Conservation (phyloP, 805 yeast genomes). For the Candida parachauliodes region DNA sequence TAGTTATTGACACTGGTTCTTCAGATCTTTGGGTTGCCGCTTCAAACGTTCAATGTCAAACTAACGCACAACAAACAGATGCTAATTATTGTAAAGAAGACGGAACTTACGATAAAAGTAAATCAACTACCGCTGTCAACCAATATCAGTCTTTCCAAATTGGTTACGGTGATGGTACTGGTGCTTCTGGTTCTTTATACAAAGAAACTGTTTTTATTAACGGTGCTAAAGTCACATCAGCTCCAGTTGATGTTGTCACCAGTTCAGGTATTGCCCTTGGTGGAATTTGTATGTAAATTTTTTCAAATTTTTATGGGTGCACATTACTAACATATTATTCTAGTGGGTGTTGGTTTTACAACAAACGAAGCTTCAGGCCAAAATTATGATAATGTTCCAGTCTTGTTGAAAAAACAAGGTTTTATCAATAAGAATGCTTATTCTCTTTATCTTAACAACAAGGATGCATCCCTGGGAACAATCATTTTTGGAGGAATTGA, state of each 20-base stretch:
- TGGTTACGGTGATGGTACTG: conserved; percentile 38
- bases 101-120: conserved; percentile 34
- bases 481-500: conserved; percentile 27
- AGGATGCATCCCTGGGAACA: conserved; percentile 18
- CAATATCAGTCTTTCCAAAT: conserved; percentile 17
- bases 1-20: conserved; percentile 40
- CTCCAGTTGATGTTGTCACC: conserved; percentile 18
- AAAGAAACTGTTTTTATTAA: conserved; percentile 15
- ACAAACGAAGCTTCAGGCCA: conserved; percentile 3
- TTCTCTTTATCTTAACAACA: conserved; percentile 25
- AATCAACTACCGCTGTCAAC: conserved; percentile 22
- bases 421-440: conserved; percentile 26
- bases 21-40: conserved; percentile 38
- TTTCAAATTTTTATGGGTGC: conserved; percentile 57
- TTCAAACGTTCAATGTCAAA: conserved; percentile 5
- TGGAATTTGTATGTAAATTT: conserved; percentile 3
- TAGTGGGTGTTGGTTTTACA: conserved; percentile 6
- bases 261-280: conserved; percentile 3
- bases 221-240: conserved; percentile 5
- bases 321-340: background rate
- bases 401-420: conserved; percentile 26
- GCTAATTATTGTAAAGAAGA: conserved; percentile 23
- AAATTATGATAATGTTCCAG: conserved; percentile 28
- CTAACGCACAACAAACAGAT: background rate
- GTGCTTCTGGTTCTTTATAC: conserved; percentile 48